phyloP scores from a whole-genome alignment of 805 yeast genomes.

The Saturnispora silvae region DNA sequence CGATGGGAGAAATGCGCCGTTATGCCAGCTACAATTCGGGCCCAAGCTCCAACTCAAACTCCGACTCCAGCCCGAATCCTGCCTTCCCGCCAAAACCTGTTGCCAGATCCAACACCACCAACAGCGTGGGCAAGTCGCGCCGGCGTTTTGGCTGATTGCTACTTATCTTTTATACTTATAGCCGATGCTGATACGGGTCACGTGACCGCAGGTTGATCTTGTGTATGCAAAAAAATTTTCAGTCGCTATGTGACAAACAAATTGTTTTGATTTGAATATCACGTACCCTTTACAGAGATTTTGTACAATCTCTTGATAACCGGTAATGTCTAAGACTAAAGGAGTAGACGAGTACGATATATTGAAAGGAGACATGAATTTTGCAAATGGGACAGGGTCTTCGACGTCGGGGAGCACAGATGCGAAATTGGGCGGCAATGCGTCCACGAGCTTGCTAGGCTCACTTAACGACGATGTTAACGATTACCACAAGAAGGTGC shows the following conservation, averaged over 20 bases:
- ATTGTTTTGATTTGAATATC: constrained; percentile 3
- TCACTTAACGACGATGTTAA: constrained; percentile 22
- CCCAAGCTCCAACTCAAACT: not conserved
- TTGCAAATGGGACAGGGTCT: not conserved
- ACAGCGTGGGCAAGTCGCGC: constrained; percentile 1
- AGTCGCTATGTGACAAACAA: constrained; percentile 8
- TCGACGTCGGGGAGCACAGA: constrained; percentile 2
- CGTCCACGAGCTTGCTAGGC: constrained; percentile 11
- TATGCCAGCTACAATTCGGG: not conserved
- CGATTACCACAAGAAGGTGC: constrained; percentile 23
- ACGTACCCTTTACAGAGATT: not conserved
- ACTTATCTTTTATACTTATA: too few species aligned
- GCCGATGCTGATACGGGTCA: too few species aligned
- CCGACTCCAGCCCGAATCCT: not conserved
- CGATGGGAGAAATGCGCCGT: constrained; percentile 1
- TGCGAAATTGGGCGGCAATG: not conserved
- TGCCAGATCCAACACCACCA: constrained; percentile 2
- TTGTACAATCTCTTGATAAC: too few species aligned
- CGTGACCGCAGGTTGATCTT: not conserved
- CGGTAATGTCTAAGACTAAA: constrained; percentile 1
- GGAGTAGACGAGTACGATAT: constrained; percentile 5
- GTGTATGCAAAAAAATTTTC: constrained; percentile 4
- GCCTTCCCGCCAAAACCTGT: not conserved
- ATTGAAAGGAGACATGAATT: constrained; percentile 2
- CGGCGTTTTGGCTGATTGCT: constrained; percentile 8